phyloP scores from a whole-genome alignment of 805 yeast species.

The Candida tallmaniae region DNA sequence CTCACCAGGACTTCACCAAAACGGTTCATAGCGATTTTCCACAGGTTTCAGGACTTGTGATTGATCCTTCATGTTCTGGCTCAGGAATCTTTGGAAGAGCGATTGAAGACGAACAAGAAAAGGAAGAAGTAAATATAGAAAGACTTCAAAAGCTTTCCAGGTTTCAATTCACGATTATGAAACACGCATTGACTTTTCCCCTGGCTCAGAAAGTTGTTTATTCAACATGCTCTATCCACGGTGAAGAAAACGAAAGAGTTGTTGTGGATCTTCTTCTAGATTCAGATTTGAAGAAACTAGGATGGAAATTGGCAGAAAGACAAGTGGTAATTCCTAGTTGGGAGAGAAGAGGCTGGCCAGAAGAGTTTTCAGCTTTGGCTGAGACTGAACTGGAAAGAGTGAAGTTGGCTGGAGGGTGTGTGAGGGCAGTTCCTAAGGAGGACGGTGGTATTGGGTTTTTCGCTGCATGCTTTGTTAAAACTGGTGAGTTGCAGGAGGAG shows the following conservation, averaged over 20 bases:
- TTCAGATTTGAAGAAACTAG: constrained; percentile 52
- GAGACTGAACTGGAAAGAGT: constrained; percentile 36
- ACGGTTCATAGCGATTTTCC: constrained; percentile 54
- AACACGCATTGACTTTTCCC: constrained; percentile 84
- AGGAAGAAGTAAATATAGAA: constrained; percentile 48
- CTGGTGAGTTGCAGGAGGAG: not conserved
- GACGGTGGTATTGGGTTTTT: constrained; percentile 99
- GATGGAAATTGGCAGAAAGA: constrained; percentile 70
- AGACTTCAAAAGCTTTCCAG: constrained; percentile 72
- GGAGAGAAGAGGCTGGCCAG: constrained; percentile 77
- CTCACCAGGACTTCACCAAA: constrained; percentile 62
- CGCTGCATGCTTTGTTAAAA: constrained; percentile 79
- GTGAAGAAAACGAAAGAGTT: constrained; percentile 91
- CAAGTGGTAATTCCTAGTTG: constrained; percentile 72
- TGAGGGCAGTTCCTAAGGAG: constrained; percentile 75
- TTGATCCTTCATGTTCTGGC: constrained; percentile 98
- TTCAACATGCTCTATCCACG: constrained; percentile 93
- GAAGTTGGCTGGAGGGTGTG: constrained; percentile 74
- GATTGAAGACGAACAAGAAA: constrained; percentile 46
- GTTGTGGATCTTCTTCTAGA: constrained; percentile 75
- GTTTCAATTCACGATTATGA: constrained; percentile 83
- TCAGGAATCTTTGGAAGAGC: constrained; percentile 95
- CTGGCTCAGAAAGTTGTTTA: constrained; percentile 74
- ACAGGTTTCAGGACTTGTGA: constrained; percentile 73
- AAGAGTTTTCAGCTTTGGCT: constrained; percentile 55